phyloP scores from a whole-genome alignment of 176 grass and related monocot genomes.

The Oryza nivara region DNA sequence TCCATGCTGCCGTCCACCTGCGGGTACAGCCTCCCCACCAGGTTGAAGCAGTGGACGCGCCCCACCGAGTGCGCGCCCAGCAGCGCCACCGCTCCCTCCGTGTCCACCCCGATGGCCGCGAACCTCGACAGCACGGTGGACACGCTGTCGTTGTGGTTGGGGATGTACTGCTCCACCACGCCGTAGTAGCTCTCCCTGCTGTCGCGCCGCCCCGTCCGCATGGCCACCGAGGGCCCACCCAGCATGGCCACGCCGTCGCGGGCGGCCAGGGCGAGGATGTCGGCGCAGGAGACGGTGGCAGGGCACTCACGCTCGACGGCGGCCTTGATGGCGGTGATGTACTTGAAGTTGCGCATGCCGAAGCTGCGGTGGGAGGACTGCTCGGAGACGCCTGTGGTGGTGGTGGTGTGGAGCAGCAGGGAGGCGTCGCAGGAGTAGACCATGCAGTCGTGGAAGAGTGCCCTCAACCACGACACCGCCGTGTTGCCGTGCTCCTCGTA shows the following conservation, averaged over 20 bases:
- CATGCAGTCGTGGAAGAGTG: constrained; percentile 57
- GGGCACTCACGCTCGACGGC: constrained; percentile 54
- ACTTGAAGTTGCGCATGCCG: constrained; percentile 66
- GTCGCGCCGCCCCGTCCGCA: constrained; percentile 48
- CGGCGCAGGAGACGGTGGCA: constrained; percentile 70
- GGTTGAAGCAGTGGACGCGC: constrained; percentile 61
- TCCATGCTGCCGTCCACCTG: constrained; percentile 38
- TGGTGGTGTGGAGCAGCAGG: constrained; percentile 34
- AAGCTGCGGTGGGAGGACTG: constrained; percentile 45
- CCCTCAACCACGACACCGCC: constrained; percentile 50
- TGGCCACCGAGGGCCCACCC: constrained; percentile 30
- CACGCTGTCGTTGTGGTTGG: constrained; percentile 37
- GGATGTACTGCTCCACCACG: constrained; percentile 19
- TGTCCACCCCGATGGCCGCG: constrained; percentile 34
- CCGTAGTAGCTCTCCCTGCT: constrained; percentile 34
- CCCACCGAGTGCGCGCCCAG: constrained; percentile 66
- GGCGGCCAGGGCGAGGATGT: constrained; percentile 72
- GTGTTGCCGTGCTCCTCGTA: constrained; percentile 61
- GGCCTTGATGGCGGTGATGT: constrained; percentile 40
- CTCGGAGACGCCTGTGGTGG: constrained; percentile 35
- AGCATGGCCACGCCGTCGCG: constrained; percentile 51
- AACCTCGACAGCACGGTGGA: constrained; percentile 34
- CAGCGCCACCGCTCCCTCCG: constrained; percentile 46
- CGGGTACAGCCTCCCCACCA: constrained; percentile 48
- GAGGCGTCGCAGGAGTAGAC: constrained; percentile 53